Evolutionary conservation across 768 basidiomycete species (phyloP), one percentile per base, ranked within the genome.

Genomic region (Obba rivulosa): DNA sequence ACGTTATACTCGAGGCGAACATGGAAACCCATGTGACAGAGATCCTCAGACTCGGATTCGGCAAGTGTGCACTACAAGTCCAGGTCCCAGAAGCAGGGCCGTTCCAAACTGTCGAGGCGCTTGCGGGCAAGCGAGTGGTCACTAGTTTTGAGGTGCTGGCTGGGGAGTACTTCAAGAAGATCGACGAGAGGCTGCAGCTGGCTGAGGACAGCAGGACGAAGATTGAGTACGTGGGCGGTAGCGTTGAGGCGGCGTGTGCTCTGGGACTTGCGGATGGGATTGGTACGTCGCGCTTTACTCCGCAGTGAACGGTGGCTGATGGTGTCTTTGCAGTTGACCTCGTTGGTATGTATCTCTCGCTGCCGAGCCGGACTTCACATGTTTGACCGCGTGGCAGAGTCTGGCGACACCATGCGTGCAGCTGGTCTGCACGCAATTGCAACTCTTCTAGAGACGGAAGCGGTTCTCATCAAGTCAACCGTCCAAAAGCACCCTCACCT

Each of bases 371-470:
- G 4, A 1, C n/a, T 7, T 34, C 22, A 10, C 28, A 16, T n/a
- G n/a, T n/a, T 13, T 18, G 11, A 23, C 21, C 18, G 8, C n/a
- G 18, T 22, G 41, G 35, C 63, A 94, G 95, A 98, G 70, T 99
- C 95, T 16, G 96, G 96, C 37, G 96, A 99, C 60, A 99, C 96
- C 8, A 99, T 99, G 96, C 90, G 95, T 28, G 96, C 95, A 21
- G 94, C 94, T 0, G 96, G 95, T 34, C 75, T 98, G 47, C 89
- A 89, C 64, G 83, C 95, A 35, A 97, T 99, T 59, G 87, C 84
- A 13, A 97, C 92, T 9, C 64, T 99, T 10, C 78, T 99, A 46
- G 66, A 83, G 35, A 81, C 86, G 0, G 87, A 99, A 69, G 94
- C 95, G 10, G 90, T 97, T 45, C 81, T 99, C 31, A 96, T 99